These are phyloP conservation scores for Aspergillus luchuensis DNA, from an alignment of 2,329 filamentous ascomycete genomes.

Conservation along the genomic window DNA sequence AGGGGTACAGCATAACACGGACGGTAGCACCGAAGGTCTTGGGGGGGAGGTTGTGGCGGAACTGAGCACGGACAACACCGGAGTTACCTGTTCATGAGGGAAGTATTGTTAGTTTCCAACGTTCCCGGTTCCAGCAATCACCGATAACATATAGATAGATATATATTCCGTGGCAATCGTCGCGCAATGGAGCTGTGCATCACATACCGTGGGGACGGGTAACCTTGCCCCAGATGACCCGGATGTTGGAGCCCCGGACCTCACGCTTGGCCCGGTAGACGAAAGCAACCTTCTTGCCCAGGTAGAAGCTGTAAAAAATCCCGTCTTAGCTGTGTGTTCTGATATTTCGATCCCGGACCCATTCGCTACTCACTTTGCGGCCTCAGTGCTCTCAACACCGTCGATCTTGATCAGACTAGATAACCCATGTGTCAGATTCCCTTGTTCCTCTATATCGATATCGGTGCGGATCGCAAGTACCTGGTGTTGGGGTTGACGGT, in stretches of 20 bases:
- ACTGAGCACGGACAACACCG: constrained; percentile 96
- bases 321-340: constrained; percentile 26
- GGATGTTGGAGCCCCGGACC: constrained; percentile 96
- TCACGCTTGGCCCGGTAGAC: constrained; percentile 96
- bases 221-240: constrained; percentile 99
- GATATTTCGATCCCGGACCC: not conserved
- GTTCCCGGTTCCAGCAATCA: not conserved
- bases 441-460: constrained; percentile 11
- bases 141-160: constrained; percentile 4
- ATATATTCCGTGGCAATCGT: not conserved
- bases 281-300: constrained; percentile 98
- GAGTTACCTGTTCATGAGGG: constrained; percentile 72
- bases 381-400: constrained; percentile 88
- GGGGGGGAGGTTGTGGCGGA: constrained; percentile 91
- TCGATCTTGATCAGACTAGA: constrained; percentile 92
- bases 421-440: constrained; percentile 28
- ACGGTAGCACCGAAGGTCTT: constrained; percentile 96
- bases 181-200: constrained; percentile 13
- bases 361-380: constrained; percentile 68
- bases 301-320: constrained; percentile 70
- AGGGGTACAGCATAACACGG: constrained; percentile 97
- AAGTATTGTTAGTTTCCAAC: constrained; percentile 13
- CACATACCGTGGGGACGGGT: constrained; percentile 86
- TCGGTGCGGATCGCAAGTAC: constrained; percentile 31
- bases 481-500: constrained; percentile 84